phyloP scores from a whole-genome alignment of 345 rosid species.

The Stellera chamaejasme region DNA sequence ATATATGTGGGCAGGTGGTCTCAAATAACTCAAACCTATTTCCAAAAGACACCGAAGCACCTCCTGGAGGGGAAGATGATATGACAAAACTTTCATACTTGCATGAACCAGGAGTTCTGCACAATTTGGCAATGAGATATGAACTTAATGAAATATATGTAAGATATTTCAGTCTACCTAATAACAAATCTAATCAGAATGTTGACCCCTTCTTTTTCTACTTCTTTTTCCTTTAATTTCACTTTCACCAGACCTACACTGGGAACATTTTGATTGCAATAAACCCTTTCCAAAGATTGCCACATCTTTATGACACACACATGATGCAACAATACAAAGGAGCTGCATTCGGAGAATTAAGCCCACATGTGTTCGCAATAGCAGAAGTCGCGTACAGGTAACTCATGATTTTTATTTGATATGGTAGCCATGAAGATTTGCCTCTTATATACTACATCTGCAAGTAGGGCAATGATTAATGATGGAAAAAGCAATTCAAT shows the following conservation, averaged over 20 bases:
- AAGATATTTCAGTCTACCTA: constrained; percentile 23
- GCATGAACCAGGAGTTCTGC: constrained; percentile 97
- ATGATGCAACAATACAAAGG: constrained; percentile 99
- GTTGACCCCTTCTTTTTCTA: not conserved
- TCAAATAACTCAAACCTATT: constrained; percentile 69
- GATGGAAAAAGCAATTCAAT: constrained; percentile 99
- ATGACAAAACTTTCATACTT: constrained; percentile 99
- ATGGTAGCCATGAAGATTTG: constrained; percentile 10
- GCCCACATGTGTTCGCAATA: constrained; percentile 98
- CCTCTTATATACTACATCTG: constrained; percentile 23
- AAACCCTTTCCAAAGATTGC: constrained; percentile 98
- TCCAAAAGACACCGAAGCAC: constrained; percentile 95
- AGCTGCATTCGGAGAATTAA: constrained; percentile 93
- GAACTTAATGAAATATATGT: constrained; percentile 98
- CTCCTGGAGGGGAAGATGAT: constrained; percentile 99
- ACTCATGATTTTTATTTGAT: constrained; percentile 10
- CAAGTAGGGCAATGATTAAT: constrained; percentile 85
- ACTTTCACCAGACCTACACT: constrained; percentile 72
- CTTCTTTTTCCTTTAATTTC: not conserved
- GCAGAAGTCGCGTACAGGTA: constrained; percentile 99
- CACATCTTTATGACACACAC: constrained; percentile 96
- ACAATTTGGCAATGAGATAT: constrained; percentile 89
- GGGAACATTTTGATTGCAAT: constrained; percentile 97
- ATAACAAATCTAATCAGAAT: not conserved
- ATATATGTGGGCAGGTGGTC: constrained; percentile 54